phyloP scores from a whole-genome alignment of 306 rosid genomes.

The Pyrus pyrifolia region DNA sequence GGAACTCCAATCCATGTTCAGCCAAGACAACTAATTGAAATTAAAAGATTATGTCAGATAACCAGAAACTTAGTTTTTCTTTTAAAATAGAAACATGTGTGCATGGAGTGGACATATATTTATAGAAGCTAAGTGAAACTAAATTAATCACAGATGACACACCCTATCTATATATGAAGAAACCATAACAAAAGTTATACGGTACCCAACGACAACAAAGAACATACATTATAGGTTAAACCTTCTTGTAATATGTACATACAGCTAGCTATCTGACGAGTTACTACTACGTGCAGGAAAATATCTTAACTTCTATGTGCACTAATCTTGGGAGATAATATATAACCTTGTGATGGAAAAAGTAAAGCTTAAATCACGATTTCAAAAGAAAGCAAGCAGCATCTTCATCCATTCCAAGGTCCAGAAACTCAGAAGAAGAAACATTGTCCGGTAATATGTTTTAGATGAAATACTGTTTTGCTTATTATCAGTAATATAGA shows the following conservation, averaged over 20 bases:
- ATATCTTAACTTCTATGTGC: not conserved
- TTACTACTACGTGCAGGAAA: not conserved
- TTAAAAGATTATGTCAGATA: conserved; percentile 12
- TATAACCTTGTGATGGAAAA: not conserved
- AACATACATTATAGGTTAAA: not conserved
- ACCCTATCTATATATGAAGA: not conserved
- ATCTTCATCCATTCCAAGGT: not conserved
- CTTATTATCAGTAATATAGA: not conserved
- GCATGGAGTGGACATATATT: not conserved
- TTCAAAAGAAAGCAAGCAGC: not conserved
- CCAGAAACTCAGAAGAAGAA: not conserved
- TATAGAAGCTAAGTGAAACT: not conserved
- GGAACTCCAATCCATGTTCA: conserved; percentile 67
- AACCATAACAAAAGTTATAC: not conserved
- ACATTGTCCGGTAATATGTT: not conserved
- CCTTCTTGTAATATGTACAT: not conserved
- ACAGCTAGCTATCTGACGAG: not conserved
- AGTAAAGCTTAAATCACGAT: not conserved
- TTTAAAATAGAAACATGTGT: not conserved
- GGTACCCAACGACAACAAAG: not conserved
- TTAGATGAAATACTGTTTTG: not conserved
- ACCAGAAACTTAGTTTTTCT: not conserved
- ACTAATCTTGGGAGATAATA: not conserved
- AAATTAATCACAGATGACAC: not conserved
- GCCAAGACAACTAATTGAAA: conserved; percentile 55